phyloP scores from a whole-genome alignment of 441 rosid genomes.

The Pelargonium australe region DNA sequence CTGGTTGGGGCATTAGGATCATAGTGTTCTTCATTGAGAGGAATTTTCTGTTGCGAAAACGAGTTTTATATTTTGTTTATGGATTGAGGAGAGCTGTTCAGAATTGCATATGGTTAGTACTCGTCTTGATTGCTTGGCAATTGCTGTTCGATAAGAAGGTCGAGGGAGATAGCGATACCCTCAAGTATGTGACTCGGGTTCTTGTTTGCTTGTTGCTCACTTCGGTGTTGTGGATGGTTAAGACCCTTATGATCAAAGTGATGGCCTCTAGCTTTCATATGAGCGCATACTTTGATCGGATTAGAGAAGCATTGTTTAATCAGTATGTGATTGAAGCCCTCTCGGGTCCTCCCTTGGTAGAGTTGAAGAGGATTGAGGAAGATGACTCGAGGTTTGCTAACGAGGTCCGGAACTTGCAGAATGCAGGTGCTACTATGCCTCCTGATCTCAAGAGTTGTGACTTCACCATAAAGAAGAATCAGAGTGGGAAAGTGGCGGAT shows the following conservation, averaged over 20 bases:
- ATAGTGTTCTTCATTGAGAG: slow-evolving; percentile 42
- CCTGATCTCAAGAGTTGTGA: slow-evolving; percentile 35
- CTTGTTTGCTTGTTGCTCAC: slow-evolving; percentile 45
- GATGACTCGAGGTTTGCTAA: slow-evolving; percentile 37
- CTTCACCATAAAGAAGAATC: slow-evolving; percentile 10
- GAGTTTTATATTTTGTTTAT: slow-evolving; percentile 41
- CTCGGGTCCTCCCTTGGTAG: slow-evolving; percentile 59
- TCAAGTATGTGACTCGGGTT: not conserved
- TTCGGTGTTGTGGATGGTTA: slow-evolving; percentile 51
- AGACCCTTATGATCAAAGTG: slow-evolving; percentile 62
- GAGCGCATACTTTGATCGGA: slow-evolving; percentile 66
- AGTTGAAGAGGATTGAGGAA: slow-evolving; percentile 33
- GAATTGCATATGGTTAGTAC: slow-evolving; percentile 66
- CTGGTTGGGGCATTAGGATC: slow-evolving; percentile 50
- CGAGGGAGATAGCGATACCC: not conserved
- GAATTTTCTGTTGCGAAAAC: slow-evolving; percentile 41
- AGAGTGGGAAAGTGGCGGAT: no score
- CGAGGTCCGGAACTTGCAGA: slow-evolving; percentile 25
- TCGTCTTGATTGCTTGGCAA: slow-evolving; percentile 55
- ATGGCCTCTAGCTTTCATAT: slow-evolving; percentile 71
- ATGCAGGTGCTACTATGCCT: no score
- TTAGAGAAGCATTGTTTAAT: slow-evolving; percentile 59
- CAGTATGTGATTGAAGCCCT: slow-evolving; percentile 62
- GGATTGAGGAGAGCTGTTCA: slow-evolving; percentile 53
- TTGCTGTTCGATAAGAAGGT: slow-evolving; percentile 38